Evolutionary conservation across 495 filamentous ascomycete species (phyloP).

Genomic region (Aspergillus panamensis): DNA sequence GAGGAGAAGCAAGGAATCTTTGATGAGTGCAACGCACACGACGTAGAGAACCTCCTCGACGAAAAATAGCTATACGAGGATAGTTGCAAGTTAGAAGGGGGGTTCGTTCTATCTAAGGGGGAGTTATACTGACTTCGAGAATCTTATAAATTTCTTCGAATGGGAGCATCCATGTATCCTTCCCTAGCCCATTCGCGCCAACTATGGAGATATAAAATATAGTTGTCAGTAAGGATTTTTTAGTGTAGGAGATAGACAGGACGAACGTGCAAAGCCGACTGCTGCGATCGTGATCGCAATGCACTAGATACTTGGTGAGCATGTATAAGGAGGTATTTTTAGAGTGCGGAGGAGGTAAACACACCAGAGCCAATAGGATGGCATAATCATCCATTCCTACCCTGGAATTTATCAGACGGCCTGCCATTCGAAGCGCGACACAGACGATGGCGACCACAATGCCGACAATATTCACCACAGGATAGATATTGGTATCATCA

Average conservation of each 20-base stretch:
- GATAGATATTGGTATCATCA: background rate
- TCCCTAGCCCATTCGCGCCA: slow-evolving; percentile 19
- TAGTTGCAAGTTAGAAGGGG: background rate
- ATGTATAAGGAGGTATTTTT: background rate
- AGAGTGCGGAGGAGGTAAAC: background rate
- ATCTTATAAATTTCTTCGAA: slow-evolving; percentile 16
- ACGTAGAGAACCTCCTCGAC: slow-evolving; percentile 22
- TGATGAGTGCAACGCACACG: slow-evolving; percentile 16
- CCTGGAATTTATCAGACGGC: slow-evolving; percentile 8
- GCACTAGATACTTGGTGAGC: background rate
- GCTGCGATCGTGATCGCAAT: slow-evolving; percentile 3
- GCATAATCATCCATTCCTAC: slow-evolving; percentile 16
- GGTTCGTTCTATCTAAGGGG: background rate
- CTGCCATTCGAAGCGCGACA: background rate
- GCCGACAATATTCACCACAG: slow-evolving; percentile 5
- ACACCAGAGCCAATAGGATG: background rate
- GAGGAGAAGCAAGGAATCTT: slow-evolving; percentile 26
- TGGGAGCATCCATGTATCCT: slow-evolving; percentile 22
- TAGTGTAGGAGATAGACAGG: background rate
- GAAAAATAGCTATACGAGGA: slow-evolving; percentile 15
- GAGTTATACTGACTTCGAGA: slow-evolving; percentile 13
- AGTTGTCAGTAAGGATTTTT: background rate
- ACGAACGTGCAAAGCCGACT: slow-evolving; percentile 3
- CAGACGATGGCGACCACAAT: slow-evolving; percentile 4
- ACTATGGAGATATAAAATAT: slow-evolving; percentile 1